phyloP scores from a whole-genome alignment of 2,329 filamentous ascomycete species.

The Lecanoromycetidae sp. region DNA sequence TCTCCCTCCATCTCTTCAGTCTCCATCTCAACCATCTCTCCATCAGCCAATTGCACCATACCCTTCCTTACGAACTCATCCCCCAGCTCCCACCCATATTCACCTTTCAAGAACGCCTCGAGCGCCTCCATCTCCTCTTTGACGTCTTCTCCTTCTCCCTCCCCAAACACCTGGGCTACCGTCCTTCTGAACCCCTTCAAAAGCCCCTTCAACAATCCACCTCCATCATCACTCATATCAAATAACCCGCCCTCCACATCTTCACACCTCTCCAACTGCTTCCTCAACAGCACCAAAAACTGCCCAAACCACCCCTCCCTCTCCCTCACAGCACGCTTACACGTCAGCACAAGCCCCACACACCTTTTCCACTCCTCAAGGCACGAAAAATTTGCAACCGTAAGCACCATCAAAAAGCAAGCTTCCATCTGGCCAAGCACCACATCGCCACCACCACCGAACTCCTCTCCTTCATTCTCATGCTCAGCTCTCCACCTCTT shows the following conservation, averaged over 20 bases:
- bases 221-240: conserved; percentile 44
- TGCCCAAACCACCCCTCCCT: conserved; percentile 41
- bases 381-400: conserved; percentile 54
- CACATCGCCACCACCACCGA: conserved; percentile 7
- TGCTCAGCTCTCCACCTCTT: neutral
- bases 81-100: conserved; percentile 48
- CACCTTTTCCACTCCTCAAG: conserved; percentile 54
- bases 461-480: neutral
- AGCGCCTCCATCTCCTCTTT: conserved; percentile 43
- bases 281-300: conserved; percentile 36
- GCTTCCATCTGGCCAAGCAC: conserved; percentile 50
- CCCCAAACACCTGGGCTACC: conserved; percentile 37
- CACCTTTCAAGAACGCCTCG: conserved; percentile 40
- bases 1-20: conserved; percentile 44
- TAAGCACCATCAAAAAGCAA: conserved; percentile 50
- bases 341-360: conserved; percentile 45
- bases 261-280: conserved; percentile 44
- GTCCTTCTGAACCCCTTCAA: conserved; percentile 41
- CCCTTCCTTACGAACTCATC: conserved; percentile 44
- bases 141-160: conserved; percentile 30
- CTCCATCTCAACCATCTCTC: conserved; percentile 50
- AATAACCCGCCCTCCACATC: conserved; percentile 51
- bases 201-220: conserved; percentile 40
- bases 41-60: conserved; percentile 50
- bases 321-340: conserved; percentile 37